phyloP scores from a whole-genome alignment of 106 monocot genomes.

The Acorus calamus region DNA sequence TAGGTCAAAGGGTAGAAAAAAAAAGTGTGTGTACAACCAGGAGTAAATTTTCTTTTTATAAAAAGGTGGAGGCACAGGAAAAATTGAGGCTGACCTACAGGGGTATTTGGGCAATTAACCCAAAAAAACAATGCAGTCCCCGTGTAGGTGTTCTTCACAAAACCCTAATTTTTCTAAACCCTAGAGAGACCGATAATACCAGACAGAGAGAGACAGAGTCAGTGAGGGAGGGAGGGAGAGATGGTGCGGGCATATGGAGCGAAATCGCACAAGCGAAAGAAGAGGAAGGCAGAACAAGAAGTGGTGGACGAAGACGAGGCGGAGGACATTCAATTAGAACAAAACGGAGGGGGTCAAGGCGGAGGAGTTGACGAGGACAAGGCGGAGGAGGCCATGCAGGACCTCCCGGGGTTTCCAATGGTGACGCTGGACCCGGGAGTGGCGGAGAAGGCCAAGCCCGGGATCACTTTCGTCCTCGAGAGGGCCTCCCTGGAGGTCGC shows the following conservation, averaged over 20 bases:
- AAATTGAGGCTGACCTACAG: no score
- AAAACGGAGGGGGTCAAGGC: background rate
- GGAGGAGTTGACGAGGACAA: slow-evolving; percentile 6
- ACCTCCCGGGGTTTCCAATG: slow-evolving; percentile 37
- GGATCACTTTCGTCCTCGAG: slow-evolving; percentile 63
- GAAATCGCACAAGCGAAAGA: slow-evolving; percentile 21
- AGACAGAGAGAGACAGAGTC: background rate
- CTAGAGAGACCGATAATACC: no score
- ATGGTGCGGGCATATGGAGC: slow-evolving; percentile 45
- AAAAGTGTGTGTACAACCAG: no score
- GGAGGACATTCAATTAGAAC: background rate
- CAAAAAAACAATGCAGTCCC: no score
- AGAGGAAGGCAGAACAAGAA: slow-evolving; percentile 21
- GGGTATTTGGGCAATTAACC: no score
- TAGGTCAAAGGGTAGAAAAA: no score
- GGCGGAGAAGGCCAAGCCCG: slow-evolving; percentile 20
- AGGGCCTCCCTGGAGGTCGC: slow-evolving; percentile 53
- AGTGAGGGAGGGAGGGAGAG: slow-evolving; percentile 2
- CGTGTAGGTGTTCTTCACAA: no score
- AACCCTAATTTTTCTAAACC: no score
- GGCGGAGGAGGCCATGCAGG: slow-evolving; percentile 8
- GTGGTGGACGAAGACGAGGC: slow-evolving; percentile 2
- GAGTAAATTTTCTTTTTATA: no score
- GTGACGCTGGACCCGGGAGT: slow-evolving; percentile 6
- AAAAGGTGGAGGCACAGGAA: no score